Evolutionary conservation across 169 alveolate species (phyloP), one percentile per base, ranked within the genome.

Genomic region (Babesia bigemina): DNA sequence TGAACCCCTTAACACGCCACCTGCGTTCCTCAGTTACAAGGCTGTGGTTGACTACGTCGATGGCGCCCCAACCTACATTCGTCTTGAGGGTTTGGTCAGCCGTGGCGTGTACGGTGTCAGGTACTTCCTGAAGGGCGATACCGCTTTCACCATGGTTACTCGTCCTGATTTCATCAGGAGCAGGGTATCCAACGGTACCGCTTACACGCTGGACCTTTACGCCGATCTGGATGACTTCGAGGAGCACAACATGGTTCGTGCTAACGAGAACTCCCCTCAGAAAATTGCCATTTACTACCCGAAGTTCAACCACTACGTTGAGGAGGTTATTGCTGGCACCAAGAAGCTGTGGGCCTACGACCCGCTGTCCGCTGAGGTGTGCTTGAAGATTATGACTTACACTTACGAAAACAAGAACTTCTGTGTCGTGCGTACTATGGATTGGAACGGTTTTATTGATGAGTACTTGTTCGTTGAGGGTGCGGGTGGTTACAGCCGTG

Each of bases 301-400:
- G 14, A 28, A 53, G 65, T 67, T 52, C 65, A 67, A 67, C 76
- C 44, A 53, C 58, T 48, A 50, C 55, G 24, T 67, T 22, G 26
- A 16, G 29, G 65, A 49, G 21, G 39, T 67, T 67, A 55, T 53
- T 11, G 76, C 76, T 26, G 76, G 65, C 39, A 9, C 63, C 26
- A 36, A 26, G 59, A 33, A 17, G n/a, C 1, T 67, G 17, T 67
- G 76, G 52, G 3, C 2, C 16, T 53, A 24, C 65, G 66, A 67
- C 56, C 76, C 63, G 1, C 28, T n/a, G 26, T 13, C 14, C 0
- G 55, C 65, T 36, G 76, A 55, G 39, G 36, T 48, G 21, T 11
- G 50, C 11, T 17, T 67, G 56, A 67, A 67, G 76, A 26, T 67
- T 29, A 50, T 67, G 76, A 53, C 65, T 10, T 67, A 67, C 66